phyloP scores from a whole-genome alignment of 257 asterid species.

The Euphrasia confusa region DNA sequence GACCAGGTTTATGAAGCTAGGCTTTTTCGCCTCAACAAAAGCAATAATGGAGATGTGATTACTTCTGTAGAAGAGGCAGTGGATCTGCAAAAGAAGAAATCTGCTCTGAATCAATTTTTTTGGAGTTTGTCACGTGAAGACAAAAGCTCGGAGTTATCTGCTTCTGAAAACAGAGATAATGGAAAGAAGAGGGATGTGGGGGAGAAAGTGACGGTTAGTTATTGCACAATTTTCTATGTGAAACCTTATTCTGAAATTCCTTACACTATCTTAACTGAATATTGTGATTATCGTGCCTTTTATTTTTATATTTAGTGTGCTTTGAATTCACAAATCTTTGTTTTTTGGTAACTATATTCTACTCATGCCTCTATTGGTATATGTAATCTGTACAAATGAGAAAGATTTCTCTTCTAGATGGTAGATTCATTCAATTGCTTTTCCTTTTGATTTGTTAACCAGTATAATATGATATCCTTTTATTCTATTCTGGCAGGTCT shows the following conservation, averaged over 20 bases:
- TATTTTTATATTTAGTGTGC: slow-evolving; percentile 9
- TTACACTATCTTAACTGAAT: slow-evolving; percentile 2
- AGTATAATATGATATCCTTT: not conserved
- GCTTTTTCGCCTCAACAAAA: slow-evolving; percentile 78
- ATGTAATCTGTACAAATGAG: slow-evolving; percentile 1
- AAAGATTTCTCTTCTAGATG: not conserved
- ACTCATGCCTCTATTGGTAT: not conserved
- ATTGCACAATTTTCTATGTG: slow-evolving; percentile 24
- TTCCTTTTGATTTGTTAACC: not conserved
- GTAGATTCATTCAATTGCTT: not conserved
- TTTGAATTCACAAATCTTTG: not conserved
- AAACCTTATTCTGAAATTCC: slow-evolving; percentile 16
- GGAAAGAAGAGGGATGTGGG: slow-evolving; percentile 72
- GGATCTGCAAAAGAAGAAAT: slow-evolving; percentile 68
- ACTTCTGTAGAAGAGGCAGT: slow-evolving; percentile 88
- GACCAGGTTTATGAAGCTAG: slow-evolving; percentile 86
- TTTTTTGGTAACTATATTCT: slow-evolving; percentile 1
- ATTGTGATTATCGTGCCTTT: not conserved
- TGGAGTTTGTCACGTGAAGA: slow-evolving; percentile 62
- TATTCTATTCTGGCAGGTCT: slow-evolving; percentile 47
- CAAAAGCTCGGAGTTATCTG: slow-evolving; percentile 39
- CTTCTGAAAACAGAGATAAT: slow-evolving; percentile 41
- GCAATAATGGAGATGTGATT: slow-evolving; percentile 60
- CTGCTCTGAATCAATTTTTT: slow-evolving; percentile 69
- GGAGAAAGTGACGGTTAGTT: slow-evolving; percentile 76